Evolutionary conservation across 140 eudicot species (phyloP).

Genomic region (Stevia rebaudiana): DNA sequence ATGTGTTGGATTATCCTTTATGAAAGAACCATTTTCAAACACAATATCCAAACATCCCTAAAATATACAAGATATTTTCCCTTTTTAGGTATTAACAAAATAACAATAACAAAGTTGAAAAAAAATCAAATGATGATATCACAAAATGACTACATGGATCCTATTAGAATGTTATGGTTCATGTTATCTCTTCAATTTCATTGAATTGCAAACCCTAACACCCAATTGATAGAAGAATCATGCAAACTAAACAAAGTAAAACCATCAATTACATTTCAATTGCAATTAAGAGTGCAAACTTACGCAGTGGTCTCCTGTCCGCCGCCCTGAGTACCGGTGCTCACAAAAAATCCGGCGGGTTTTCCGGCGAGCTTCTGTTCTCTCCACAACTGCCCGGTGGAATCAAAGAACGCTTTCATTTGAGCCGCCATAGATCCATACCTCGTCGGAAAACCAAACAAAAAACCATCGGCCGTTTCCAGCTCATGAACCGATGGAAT

Average conservation of each 20-base stretch:
- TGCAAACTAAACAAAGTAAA: background rate
- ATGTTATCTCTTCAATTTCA: background rate
- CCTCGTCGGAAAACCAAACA: conserved; percentile 90
- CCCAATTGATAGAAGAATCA: background rate
- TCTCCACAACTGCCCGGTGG: conserved; percentile 68
- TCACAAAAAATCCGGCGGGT: conserved; percentile 85
- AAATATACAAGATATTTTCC: background rate
- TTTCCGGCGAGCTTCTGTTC: conserved; percentile 80
- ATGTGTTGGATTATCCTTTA: background rate
- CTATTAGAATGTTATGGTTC: too few species aligned
- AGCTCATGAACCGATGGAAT: conserved; percentile 43
- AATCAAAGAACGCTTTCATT: conserved; percentile 93
- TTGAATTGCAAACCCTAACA: background rate
- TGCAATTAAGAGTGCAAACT: conserved; percentile 15
- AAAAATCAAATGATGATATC: background rate
- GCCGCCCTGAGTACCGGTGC: conserved; percentile 85
- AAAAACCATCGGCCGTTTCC: conserved; percentile 55
- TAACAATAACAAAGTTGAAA: background rate
- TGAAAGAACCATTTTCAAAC: background rate
- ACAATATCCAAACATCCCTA: background rate
- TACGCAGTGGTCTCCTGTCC: conserved; percentile 98
- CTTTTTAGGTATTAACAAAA: background rate
- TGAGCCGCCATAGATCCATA: conserved; percentile 89
- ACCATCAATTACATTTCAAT: background rate
- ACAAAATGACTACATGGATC: background rate